Percentiles rank a stretch among this genome's conserved stretches.
Conservation (phyloP, 2,329 filamentous ascomycete genomes). For the Hypoxylon sp. region DNA sequence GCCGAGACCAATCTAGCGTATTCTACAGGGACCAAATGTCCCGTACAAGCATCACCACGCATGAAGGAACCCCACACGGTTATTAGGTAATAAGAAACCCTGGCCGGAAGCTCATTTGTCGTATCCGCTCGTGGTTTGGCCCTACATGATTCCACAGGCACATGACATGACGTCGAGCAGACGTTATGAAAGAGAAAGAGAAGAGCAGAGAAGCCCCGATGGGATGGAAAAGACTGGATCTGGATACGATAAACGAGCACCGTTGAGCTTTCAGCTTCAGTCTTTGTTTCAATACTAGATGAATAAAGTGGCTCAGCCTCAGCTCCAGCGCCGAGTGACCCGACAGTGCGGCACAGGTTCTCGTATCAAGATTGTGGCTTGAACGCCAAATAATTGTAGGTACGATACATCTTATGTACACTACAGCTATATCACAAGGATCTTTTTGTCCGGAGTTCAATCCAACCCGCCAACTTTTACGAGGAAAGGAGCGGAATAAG, state of each 20-base stretch:
- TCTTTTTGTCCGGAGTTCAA: background rate
- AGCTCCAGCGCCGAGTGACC: constrained; percentile 25
- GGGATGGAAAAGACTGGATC: constrained; percentile 16
- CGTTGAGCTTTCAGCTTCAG: constrained; percentile 3
- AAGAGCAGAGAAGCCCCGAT: constrained; percentile 1
- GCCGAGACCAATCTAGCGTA: constrained; percentile 1
- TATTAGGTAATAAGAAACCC: constrained; percentile 19
- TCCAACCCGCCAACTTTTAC: background rate
- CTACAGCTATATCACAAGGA: background rate
- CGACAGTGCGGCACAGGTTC: constrained; percentile 22
- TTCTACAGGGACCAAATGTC: constrained; percentile 11
- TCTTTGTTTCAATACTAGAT: constrained; percentile 1
- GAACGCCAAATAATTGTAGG: background rate
- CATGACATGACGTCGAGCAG: constrained; percentile 27
- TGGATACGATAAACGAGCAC: constrained; percentile 9
- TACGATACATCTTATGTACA: background rate
- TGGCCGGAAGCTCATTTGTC: constrained; percentile 14
- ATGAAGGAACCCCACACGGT: constrained; percentile 20
- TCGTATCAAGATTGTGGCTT: background rate
- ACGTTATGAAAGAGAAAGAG: constrained; percentile 4
- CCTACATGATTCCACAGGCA: constrained; percentile 16
- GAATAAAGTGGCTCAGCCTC: constrained; percentile 19
- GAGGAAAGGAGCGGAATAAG: background rate
- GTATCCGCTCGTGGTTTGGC: background rate
- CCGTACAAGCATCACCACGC: constrained; percentile 2